A percentile compares a stretch with the other conserved stretches of the same genome.
phyloP scores from a whole-genome alignment of 2,329 filamentous ascomycete genomes.

The Aspergillus sergii region DNA sequence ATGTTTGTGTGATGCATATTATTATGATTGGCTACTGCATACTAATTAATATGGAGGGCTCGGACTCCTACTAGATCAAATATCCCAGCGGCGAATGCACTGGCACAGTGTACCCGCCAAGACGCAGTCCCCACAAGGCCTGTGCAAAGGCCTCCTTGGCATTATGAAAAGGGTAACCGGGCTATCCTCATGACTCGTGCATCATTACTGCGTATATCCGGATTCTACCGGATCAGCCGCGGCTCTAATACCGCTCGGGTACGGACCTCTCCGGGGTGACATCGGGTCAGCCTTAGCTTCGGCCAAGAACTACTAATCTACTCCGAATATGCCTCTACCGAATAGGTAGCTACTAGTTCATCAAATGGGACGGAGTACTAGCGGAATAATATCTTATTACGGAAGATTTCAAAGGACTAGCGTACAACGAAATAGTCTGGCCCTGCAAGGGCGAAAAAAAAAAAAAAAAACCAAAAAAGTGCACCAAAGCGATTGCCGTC shows the following conservation, averaged over 20 bases:
- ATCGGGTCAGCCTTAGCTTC: not conserved
- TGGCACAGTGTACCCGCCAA: too few relatives aligned
- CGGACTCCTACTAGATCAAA: too few relatives aligned
- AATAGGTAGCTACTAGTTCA: too few relatives aligned
- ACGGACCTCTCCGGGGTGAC: not conserved
- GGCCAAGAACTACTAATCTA: constrained; percentile 1
- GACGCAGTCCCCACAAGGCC: too few relatives aligned
- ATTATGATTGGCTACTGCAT: too few relatives aligned
- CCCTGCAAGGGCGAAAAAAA: too few relatives aligned
- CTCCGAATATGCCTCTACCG: too few relatives aligned
- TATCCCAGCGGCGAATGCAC: too few relatives aligned
- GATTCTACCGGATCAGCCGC: not conserved
- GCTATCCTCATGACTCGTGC: too few relatives aligned
- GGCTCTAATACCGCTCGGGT: not conserved
- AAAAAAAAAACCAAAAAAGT: not conserved
- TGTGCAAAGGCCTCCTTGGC: not conserved
- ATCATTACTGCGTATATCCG: too few relatives aligned
- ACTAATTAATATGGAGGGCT: too few relatives aligned
- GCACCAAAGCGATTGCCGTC: not conserved
- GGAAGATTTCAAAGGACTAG: not conserved
- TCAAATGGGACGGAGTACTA: too few relatives aligned
- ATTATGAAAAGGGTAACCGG: not conserved
- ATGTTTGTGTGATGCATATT: not conserved
- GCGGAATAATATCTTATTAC: not conserved
- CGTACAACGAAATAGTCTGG: not conserved